Base-by-base conservation (phyloP, 352 stramenopile species). In the Phytophthora citricola region DNA sequence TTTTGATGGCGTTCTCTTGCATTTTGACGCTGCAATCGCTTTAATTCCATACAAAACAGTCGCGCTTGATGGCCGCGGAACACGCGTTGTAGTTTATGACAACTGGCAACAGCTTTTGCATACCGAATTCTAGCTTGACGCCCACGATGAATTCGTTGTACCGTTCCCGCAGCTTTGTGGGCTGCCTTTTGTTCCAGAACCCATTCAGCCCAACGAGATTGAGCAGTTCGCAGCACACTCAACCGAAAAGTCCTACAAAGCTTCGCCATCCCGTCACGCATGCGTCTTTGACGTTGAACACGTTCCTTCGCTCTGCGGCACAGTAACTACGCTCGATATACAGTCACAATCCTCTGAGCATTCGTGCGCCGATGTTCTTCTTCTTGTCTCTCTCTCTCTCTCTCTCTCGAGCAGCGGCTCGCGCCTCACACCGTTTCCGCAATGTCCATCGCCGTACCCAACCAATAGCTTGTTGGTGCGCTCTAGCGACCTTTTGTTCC, bases 401-500 rank as follows among this genome's bases (percentile, higher is more conserved):
- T 36, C 32, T 40, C 31, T 63, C 41, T 8, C 40, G 29, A 44
- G 29, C 29, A 5, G 47, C 24, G 32, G 12, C 39, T 63, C 66
- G 53, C 12, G 41, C 48, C 2, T 70, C 29, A 22, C 61, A 58
- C 22, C 53, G 60, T 38, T 52, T 61, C 9, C 29, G 29, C 11
- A 74, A 12, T 4, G 4, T 63, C 60, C 59, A 63, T 12, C 66
- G 46, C 53, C 43, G 48, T 4, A 70, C 20, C 40, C 53, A 70
- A 34, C 47, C 32, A 4, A 66, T 1, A 41, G 67, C 10, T 27
- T 59, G 61, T 39, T 57, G 31, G 15, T 56, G n/a, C 20, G 53
- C 59, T 47, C 4, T 57, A 3, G 14, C 27, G 34, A 51, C 20
- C 5, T 0, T 27, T 38, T 45, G 24, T 27, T 69, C 24, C 15